Conservation (phyloP, 1,139 yeast species). For the Entelexis sorbosivorans region DNA sequence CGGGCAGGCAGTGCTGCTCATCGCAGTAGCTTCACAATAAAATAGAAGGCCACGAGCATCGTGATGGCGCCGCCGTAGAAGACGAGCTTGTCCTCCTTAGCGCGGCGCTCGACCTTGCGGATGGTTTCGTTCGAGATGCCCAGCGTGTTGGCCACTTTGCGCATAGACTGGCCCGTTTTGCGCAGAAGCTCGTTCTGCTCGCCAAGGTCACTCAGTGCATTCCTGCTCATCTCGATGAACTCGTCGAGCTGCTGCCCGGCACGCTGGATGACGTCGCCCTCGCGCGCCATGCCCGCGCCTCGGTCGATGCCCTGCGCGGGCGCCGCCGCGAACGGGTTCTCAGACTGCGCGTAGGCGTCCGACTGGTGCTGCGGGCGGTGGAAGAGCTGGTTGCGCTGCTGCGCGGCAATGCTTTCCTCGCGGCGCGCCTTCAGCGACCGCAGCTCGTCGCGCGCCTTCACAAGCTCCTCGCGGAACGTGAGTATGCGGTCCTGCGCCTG, state of each 20-base stretch:
- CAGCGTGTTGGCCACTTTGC: conserved; percentile 60
- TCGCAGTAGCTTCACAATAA: conserved; percentile 49
- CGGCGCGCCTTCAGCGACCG: conserved; percentile 52
- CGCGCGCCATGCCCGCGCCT: conserved; percentile 60
- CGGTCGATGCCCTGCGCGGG: conserved; percentile 24
- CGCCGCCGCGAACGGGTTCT: conserved; percentile 44
- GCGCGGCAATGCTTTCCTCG: conserved; percentile 42
- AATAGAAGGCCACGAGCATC: conserved; percentile 58
- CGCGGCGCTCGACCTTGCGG: conserved; percentile 65
- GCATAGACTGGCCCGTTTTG: conserved; percentile 53
- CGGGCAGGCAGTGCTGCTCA: background rate
- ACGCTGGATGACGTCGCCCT: conserved; percentile 51
- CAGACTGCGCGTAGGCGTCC: conserved; percentile 34
- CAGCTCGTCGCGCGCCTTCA: conserved; percentile 47
- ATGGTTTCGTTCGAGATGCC: conserved; percentile 87
- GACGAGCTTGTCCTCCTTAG: conserved; percentile 79
- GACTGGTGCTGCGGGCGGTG: conserved; percentile 38
- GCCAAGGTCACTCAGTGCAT: conserved; percentile 73
- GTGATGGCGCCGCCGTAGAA: conserved; percentile 66
- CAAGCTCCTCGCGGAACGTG: conserved; percentile 50
- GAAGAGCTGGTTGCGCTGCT: conserved; percentile 48
- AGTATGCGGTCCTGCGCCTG: conserved; percentile 56
- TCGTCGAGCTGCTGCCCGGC: conserved; percentile 80
- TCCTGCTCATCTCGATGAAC: conserved; percentile 78
- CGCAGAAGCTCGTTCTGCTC: conserved; percentile 69